A percentile compares a stretch with the other conserved stretches of the same genome.
phyloP scores from a whole-genome alignment of 768 basidiomycete genomes.

The Scleroderma citrinum region DNA sequence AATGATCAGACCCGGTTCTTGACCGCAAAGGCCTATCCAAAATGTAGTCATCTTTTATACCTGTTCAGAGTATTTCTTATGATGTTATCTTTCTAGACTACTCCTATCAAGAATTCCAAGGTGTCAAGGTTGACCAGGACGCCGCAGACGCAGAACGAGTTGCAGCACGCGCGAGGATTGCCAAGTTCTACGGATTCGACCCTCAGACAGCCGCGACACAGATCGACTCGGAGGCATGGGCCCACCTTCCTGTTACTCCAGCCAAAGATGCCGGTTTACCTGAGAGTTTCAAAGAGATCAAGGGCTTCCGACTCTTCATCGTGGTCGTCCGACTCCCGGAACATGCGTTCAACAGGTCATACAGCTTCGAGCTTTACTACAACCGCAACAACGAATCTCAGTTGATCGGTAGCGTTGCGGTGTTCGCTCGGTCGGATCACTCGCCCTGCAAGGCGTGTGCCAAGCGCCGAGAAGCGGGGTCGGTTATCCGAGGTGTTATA shows the following conservation, averaged over 20 bases:
- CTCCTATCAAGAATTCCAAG: slow-evolving; percentile 21
- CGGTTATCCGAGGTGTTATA: slow-evolving; percentile 22
- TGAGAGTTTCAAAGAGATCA: slow-evolving; percentile 10
- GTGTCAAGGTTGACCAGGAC: slow-evolving; percentile 21
- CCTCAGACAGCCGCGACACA: slow-evolving; percentile 9
- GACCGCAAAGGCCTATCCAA: slow-evolving; percentile 12
- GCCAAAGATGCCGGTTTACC: slow-evolving; percentile 8
- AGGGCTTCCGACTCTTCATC: slow-evolving; percentile 21
- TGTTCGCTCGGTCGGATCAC: slow-evolving; percentile 19
- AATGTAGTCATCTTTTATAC: slow-evolving; percentile 9
- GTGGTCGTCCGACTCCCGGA: slow-evolving; percentile 21
- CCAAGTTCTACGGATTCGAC: slow-evolving; percentile 20
- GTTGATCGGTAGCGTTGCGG: slow-evolving; percentile 17
- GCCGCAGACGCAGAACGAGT: slow-evolving; percentile 9
- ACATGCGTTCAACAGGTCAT: slow-evolving; percentile 19
- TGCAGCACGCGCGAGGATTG: slow-evolving; percentile 15
- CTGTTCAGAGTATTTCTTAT: not conserved
- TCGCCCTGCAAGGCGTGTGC: slow-evolving; percentile 23
- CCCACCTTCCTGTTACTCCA: slow-evolving; percentile 13
- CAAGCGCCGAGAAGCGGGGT: slow-evolving; percentile 9
- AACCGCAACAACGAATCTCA: slow-evolving; percentile 2
- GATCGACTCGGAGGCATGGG: slow-evolving; percentile 4
- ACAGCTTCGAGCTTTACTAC: slow-evolving; percentile 18
- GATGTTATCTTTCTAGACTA: slow-evolving; percentile 13
- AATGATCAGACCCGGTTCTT: slow-evolving; percentile 20